Conservation (phyloP, 192 early-diverging fungal species). For the Gigaspora rosea region DNA sequence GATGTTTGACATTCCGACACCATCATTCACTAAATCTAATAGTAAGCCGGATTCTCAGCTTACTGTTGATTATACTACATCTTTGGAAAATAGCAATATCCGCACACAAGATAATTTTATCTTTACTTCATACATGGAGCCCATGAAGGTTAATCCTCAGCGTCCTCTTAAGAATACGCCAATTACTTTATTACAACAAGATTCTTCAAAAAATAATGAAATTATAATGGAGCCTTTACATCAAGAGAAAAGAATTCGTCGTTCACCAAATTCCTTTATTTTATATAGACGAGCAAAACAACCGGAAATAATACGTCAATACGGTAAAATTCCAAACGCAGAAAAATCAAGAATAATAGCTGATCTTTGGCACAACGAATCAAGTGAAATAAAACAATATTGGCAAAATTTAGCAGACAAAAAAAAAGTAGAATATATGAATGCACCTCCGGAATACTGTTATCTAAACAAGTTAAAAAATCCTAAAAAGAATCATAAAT, state of each 20-base stretch:
- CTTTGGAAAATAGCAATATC: constrained; percentile 28
- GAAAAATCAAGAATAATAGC: constrained; percentile 17
- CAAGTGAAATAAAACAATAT: not conserved
- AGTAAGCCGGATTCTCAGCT: not conserved
- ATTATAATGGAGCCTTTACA: not conserved
- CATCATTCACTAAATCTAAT: not conserved
- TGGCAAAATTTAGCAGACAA: constrained; percentile 21
- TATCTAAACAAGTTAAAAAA: not conserved
- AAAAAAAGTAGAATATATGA: constrained; percentile 23
- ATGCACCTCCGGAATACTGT: constrained; percentile 10
- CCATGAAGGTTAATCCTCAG: constrained; percentile 11
- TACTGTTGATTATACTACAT: constrained; percentile 29
- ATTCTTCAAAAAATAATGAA: not conserved
- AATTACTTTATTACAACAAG: not conserved
- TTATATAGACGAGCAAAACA: constrained; percentile 21
- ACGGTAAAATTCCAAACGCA: not conserved
- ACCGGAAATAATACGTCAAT: not conserved
- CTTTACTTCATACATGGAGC: constrained; percentile 24
- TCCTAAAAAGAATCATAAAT: no score
- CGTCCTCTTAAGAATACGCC: not conserved
- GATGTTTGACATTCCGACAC: constrained; percentile 18
- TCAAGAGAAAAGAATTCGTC: not conserved
- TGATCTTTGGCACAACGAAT: constrained; percentile 8
- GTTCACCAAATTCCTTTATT: constrained; percentile 31
- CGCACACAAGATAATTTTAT: constrained; percentile 28